These are phyloP conservation scores for Aspergillus arachidicola DNA, from an alignment of 2,329 filamentous ascomycete genomes.

Conservation along the genomic window DNA sequence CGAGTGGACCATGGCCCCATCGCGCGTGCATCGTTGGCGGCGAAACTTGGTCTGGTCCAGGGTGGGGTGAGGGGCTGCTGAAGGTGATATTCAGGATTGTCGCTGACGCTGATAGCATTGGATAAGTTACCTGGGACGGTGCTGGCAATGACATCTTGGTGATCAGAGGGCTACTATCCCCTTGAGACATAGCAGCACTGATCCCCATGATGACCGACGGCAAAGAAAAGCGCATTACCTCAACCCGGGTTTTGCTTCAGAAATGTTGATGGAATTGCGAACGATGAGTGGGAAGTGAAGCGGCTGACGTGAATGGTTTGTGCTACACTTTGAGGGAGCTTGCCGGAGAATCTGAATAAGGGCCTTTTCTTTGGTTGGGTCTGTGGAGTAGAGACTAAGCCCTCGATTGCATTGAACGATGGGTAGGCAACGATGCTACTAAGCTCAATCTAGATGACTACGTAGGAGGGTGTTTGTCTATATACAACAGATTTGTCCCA, in stretches of 20 bases:
- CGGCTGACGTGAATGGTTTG: background rate
- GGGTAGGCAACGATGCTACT: background rate
- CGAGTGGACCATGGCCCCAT: background rate
- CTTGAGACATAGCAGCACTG: too few relatives aligned
- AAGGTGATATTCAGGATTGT: too few relatives aligned
- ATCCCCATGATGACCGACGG: too few relatives aligned
- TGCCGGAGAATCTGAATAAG: background rate
- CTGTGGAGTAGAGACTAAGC: background rate
- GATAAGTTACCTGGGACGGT: too few relatives aligned
- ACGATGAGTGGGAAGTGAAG: background rate
- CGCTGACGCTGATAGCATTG: too few relatives aligned
- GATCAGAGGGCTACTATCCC: too few relatives aligned
- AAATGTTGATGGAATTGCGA: background rate
- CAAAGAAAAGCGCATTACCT: background rate
- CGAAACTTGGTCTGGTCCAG: background rate
- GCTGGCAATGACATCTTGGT: too few relatives aligned
- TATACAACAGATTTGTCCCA: too few relatives aligned
- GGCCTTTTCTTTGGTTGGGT: background rate
- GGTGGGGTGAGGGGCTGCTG: too few relatives aligned
- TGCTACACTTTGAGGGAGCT: background rate
- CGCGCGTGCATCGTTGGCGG: background rate
- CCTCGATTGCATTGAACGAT: background rate
- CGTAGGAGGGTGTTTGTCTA: too few relatives aligned
- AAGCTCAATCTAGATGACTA: background rate
- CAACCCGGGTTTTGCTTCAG: fast-evolving